Evolutionary conservation across 1,139 yeast species (phyloP).

Genomic region (Scheffersomyces cryptocercus): DNA sequence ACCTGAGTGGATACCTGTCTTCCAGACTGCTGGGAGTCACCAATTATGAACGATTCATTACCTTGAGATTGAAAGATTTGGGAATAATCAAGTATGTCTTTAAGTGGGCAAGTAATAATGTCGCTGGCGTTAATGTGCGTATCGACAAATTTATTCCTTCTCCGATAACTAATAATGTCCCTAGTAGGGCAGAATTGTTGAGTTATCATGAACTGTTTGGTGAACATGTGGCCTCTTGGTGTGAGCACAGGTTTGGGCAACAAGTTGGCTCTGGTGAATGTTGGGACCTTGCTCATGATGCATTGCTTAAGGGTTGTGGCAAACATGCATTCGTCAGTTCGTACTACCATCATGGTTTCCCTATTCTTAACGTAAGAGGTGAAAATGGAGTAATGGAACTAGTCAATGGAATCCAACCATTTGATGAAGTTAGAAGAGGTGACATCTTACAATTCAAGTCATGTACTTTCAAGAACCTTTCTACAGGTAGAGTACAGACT

Average conservation of each 20-base stretch:
- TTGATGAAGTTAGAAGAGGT: conserved; percentile 43
- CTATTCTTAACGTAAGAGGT: conserved; percentile 43
- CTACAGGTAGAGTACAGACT: conserved; percentile 25
- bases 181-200: conserved; percentile 40
- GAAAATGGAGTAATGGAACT: conserved; percentile 20
- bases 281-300: conserved; percentile 74
- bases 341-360: conserved; percentile 59
- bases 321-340: conserved; percentile 61
- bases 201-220: conserved; percentile 47
- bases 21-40: conserved; percentile 9
- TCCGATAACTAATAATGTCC: conserved; percentile 40
- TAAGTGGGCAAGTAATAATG: conserved; percentile 42
- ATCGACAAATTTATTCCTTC: conserved; percentile 48
- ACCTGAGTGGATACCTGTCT: conserved; percentile 24
- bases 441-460: conserved; percentile 43
- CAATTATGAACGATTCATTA: conserved; percentile 22
- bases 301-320: conserved; percentile 60
- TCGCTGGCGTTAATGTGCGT: conserved; percentile 19
- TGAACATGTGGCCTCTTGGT: conserved; percentile 63
- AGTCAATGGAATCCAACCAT: conserved; percentile 19
- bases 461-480: conserved; percentile 43
- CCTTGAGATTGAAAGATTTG: conserved; percentile 52
- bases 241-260: conserved; percentile 54
- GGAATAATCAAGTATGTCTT: conserved; percentile 47
- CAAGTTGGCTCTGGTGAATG: conserved; percentile 74